Base-by-base conservation (phyloP, 2,329 filamentous ascomycete genomes). In the Fusarium nanum region DNA sequence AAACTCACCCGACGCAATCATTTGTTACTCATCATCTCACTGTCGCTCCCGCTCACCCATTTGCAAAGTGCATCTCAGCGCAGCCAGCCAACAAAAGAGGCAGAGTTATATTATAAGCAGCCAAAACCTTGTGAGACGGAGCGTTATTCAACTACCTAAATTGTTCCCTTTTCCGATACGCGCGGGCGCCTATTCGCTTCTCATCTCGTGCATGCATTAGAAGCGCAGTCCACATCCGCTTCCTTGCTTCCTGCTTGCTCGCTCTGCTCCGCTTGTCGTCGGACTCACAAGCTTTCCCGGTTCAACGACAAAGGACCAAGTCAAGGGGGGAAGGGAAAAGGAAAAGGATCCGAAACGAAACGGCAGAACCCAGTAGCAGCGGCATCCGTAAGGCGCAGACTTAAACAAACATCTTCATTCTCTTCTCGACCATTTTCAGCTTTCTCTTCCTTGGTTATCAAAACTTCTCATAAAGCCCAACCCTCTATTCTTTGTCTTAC, bases 161-260 rank as follows among this genome's bases (percentile, higher is more conserved):
- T 49, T 22, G 46, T 66, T 46, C 44, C 28, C 55, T 23, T 45
- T 55, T 46, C 60, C 23, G 32, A 64, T 67, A 67, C 64, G 56
- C 63, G 62, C 64, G 62, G 64, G 63, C 62, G 64, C 45, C 63
- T 67, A 67, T 67, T 67, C 64, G 62, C 64, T 62, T 62, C 62
- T 50, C 48, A 49, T 28, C 42, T 67, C 40, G 42, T 64, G 47
- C 55, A 61, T 63, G 44, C 47, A 47, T 50, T 44, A 63, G 58
- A 57, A 68, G 64, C 64, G 60, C 60, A 64, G 34, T 46, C 27
- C 59, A 57, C 56, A 45, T 46, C 58, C 37, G 47, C 28, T 44
- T 58, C 49, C 49, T 27, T 52, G 44, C 18, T 52, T 32, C 9
- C 32, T 40, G 20, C 25, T 45, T 32, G 60, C 42, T 59, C 46